Evolutionary conservation across 2,329 filamentous ascomycete species (phyloP), one percentile per base, ranked within the genome.

Genomic region (Neocucurbitaria cava): DNA sequence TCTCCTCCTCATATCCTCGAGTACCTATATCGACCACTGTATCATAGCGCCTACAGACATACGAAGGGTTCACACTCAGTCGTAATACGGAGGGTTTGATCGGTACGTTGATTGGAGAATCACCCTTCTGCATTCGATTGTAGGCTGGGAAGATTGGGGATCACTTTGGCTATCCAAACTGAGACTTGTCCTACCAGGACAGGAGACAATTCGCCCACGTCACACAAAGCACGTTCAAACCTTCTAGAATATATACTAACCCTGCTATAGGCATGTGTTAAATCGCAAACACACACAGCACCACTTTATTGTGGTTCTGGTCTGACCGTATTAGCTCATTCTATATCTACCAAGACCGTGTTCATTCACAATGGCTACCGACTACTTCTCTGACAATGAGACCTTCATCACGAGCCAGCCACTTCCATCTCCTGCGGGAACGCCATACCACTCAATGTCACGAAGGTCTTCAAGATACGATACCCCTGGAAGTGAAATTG

Each of bases 371-470:
- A 76, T 75, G 72, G 59, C 71, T 46, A 74, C 65, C 61, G 79
- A 81, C 52, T 81, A 81, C 66, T 82, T 81, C 59, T 78, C 74
- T 48, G 78, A 81, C 43, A 76, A 78, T 49, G 74, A 78, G 56
- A 68, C 61, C 69, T 78, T 68, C 67, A 64, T 68, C 43, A 65
- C 51, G 49, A 71, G 59, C 81, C 85, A 64, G 15, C 69, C 73
- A 80, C 85, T 92, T 54, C 89, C 91, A 26, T 88, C 89, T 31
- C 88, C 90, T 10, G 83, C 84, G 31, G 87, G 89, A 60, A 89
- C 89, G 23, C 89, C 89, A 18, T 91, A 90, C 66, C 83, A 88
- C 65, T 76, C 78, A 13, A 69, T 80, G 46, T 93, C 91, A 23
- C 84, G 87, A 64, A 81, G 84, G 42, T 82, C 80, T 45, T 90